A percentile compares a stretch with the other conserved stretches of the same genome.
Evolutionary conservation across 768 basidiomycete species (phyloP).

Genomic region (Lactarius psammicola): DNA sequence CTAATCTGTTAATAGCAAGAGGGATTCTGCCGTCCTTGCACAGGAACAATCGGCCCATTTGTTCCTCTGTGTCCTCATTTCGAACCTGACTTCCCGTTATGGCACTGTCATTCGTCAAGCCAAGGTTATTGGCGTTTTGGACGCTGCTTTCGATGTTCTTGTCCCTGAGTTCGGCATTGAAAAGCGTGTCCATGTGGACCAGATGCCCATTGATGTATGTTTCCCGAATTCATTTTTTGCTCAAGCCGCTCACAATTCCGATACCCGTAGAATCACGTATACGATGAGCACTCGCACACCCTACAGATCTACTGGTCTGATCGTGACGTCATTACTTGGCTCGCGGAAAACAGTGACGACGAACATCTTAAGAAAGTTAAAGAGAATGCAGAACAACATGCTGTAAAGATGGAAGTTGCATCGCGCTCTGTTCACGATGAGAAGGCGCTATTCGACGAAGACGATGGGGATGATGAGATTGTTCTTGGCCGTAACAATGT

Average conservation of each 20-base stretch:
- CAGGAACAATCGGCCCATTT: conserved; percentile 96
- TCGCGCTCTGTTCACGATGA: conserved; percentile 86
- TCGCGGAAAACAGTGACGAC: conserved; percentile 94
- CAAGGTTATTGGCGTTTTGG: conserved; percentile 94
- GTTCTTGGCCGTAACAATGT: conserved; percentile 59
- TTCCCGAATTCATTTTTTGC: neutral
- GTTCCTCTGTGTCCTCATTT: conserved; percentile 91
- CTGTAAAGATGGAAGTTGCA: conserved; percentile 86
- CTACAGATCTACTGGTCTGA: conserved; percentile 96
- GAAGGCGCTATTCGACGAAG: conserved; percentile 84
- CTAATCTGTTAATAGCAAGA: conserved; percentile 55
- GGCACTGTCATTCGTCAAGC: conserved; percentile 95
- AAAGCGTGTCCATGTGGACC: conserved; percentile 97
- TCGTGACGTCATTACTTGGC: conserved; percentile 90
- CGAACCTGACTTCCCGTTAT: conserved; percentile 91
- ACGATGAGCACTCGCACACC: conserved; percentile 90
- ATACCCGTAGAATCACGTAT: conserved; percentile 76
- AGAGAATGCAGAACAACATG: conserved; percentile 87
- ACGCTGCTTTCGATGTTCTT: conserved; percentile 95
- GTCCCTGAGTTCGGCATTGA: conserved; percentile 98
- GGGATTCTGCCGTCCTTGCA: conserved; percentile 86
- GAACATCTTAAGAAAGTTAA: conserved; percentile 95
- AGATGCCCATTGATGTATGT: conserved; percentile 95
- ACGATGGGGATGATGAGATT: conserved; percentile 79
- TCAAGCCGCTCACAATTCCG: neutral